A percentile compares a stretch with the other conserved stretches of the same genome.
Conservation (phyloP, 306 rosid genomes). For the Glycine tomentella region DNA sequence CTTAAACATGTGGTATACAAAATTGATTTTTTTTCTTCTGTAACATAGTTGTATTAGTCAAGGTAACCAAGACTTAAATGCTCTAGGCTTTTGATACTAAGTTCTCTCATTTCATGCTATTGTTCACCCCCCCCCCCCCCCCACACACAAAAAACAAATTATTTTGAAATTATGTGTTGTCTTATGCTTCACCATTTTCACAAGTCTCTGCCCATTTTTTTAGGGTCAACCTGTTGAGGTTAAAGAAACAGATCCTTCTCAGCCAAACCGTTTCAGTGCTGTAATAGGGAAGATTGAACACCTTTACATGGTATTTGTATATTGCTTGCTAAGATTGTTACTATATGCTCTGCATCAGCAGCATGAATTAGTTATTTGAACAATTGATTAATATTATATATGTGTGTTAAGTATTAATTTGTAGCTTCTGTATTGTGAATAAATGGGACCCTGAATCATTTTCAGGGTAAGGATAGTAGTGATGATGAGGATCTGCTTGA, state of each 20-base stretch:
- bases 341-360: slow-evolving; percentile 12
- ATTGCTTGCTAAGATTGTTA: slow-evolving; percentile 16
- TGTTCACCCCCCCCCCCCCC: not conserved
- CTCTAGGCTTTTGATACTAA: slow-evolving; percentile 12
- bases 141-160: no score
- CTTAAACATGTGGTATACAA: not conserved
- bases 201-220: slow-evolving; percentile 33
- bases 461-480: slow-evolving; percentile 94
- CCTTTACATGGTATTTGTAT: slow-evolving; percentile 76
- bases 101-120: not conserved
- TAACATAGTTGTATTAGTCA: slow-evolving; percentile 2
- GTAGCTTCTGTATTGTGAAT: slow-evolving; percentile 27
- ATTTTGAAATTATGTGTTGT: slow-evolving; percentile 17
- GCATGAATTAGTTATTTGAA: slow-evolving; percentile 31
- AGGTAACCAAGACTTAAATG: not conserved
- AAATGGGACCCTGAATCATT: slow-evolving; percentile 36
- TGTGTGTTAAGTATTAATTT: slow-evolving; percentile 19
- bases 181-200: slow-evolving; percentile 38
- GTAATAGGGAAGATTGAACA: slow-evolving; percentile 98
- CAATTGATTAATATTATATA: slow-evolving; percentile 25
- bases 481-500: slow-evolving; percentile 86
- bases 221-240: slow-evolving; percentile 72
- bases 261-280: slow-evolving; percentile 93
- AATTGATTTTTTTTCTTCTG: not conserved
- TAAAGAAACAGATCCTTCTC: slow-evolving; percentile 73